Percentiles rank a stretch among this genome's conserved stretches.
phyloP scores from a whole-genome alignment of 2,329 filamentous ascomycete genomes.

The Penicillium psychrosexuale region DNA sequence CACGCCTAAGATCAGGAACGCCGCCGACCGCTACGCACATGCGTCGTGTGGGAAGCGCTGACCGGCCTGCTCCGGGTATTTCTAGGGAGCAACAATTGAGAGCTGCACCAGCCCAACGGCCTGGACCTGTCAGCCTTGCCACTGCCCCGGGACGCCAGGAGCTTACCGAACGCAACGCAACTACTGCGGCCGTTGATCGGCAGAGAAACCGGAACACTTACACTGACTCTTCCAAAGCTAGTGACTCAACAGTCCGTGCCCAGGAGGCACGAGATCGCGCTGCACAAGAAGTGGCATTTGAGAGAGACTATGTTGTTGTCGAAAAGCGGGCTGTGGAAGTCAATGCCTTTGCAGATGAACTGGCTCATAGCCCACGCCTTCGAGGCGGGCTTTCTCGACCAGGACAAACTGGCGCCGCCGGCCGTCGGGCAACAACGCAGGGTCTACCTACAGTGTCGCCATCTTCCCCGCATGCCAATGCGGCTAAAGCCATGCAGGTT shows the following conservation, averaged over 20 bases:
- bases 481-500: slow-evolving; percentile 72
- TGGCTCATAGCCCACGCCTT: slow-evolving; percentile 75
- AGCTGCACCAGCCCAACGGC: slow-evolving; percentile 31
- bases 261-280: slow-evolving; percentile 58
- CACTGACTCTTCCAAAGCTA: slow-evolving; percentile 47
- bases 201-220: slow-evolving; percentile 55
- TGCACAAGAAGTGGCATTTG: slow-evolving; percentile 83
- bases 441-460: slow-evolving; percentile 66
- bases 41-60: slow-evolving; percentile 35
- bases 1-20: slow-evolving; percentile 28
- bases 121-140: slow-evolving; percentile 33
- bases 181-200: slow-evolving; percentile 55
- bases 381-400: slow-evolving; percentile 51
- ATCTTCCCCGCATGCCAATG: slow-evolving; percentile 64
- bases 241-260: slow-evolving; percentile 32
- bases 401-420: slow-evolving; percentile 60
- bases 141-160: slow-evolving; percentile 44
- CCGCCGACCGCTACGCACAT: slow-evolving; percentile 30
- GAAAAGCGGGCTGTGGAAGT: slow-evolving; percentile 95
- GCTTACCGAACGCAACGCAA: slow-evolving; percentile 31
- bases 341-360: slow-evolving; percentile 92
- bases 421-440: slow-evolving; percentile 75
- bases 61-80: slow-evolving; percentile 26
- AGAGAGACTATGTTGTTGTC: slow-evolving; percentile 91
- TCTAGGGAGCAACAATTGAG: slow-evolving; percentile 28